A percentile compares a stretch with the other conserved stretches of the same genome.
phyloP scores from a whole-genome alignment of 495 filamentous ascomycete species.

The Aspergillus diversus region DNA sequence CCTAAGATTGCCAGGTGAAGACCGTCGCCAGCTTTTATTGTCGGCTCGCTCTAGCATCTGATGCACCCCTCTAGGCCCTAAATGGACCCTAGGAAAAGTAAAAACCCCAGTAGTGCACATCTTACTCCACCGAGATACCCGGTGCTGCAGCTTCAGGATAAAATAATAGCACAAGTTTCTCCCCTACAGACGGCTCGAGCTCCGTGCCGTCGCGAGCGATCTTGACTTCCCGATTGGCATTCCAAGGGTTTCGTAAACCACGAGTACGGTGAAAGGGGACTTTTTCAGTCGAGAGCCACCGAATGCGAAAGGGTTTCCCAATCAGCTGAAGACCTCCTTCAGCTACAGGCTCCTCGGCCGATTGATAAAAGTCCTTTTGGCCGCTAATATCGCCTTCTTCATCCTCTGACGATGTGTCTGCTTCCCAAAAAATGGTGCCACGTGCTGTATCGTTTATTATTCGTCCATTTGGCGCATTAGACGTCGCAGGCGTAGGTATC shows the following conservation, averaged over 20 bases:
- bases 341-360: constrained; percentile 41
- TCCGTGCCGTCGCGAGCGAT: constrained; percentile 96
- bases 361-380: constrained; percentile 38
- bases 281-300: constrained; percentile 86
- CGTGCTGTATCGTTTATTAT: constrained; percentile 93
- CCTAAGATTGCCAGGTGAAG: too few relatives aligned
- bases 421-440: constrained; percentile 97
- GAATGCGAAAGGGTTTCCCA: constrained; percentile 90
- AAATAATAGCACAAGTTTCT: constrained; percentile 77
- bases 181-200: constrained; percentile 82
- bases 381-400: constrained; percentile 39
- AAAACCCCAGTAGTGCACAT: neutral
- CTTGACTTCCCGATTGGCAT: constrained; percentile 93
- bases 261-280: constrained; percentile 91
- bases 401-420: constrained; percentile 63
- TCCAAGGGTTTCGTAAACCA: constrained; percentile 94
- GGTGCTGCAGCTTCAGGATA: constrained; percentile 40
- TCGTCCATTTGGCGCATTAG: constrained; percentile 78
- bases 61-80: too few relatives aligned
- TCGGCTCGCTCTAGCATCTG: too few relatives aligned
- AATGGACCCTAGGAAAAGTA: neutral
- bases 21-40: too few relatives aligned
- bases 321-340: constrained; percentile 61
- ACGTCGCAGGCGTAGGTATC: constrained; percentile 78
- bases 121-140: neutral